A percentile compares a stretch with the other conserved stretches of the same genome.
Evolutionary conservation across 306 rosid genomes (phyloP).

Genomic region (Vachellia collinsii): DNA sequence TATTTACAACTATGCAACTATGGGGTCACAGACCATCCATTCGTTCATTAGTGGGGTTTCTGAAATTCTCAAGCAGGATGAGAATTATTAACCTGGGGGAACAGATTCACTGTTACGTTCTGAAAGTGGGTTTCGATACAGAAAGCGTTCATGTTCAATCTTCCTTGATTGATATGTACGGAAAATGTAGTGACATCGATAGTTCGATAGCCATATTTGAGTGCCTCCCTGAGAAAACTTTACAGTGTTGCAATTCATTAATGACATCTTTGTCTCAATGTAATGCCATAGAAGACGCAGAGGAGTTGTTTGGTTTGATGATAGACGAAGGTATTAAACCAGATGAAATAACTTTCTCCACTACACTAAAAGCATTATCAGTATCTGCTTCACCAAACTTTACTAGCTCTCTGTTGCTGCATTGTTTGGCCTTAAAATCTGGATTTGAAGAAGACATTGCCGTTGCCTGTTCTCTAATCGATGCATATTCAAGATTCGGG

Average conservation of each 20-base stretch:
- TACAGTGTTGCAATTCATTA: slow-evolving; percentile 80
- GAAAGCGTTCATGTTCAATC: slow-evolving; percentile 69
- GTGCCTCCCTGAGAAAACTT: slow-evolving; percentile 46
- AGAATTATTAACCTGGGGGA: slow-evolving; percentile 55
- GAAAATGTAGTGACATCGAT: slow-evolving; percentile 71
- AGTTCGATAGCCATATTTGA: slow-evolving; percentile 68
- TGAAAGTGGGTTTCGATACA: slow-evolving; percentile 63
- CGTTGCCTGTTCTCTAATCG: slow-evolving; percentile 71
- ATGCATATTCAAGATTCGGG: slow-evolving; percentile 78
- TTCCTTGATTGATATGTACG: slow-evolving; percentile 84
- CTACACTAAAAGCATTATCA: slow-evolving; percentile 68
- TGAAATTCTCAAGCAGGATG: slow-evolving; percentile 68
- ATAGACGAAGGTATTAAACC: slow-evolving; percentile 65
- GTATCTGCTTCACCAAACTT: slow-evolving; percentile 54
- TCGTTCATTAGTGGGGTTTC: slow-evolving; percentile 59
- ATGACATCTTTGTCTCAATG: slow-evolving; percentile 78
- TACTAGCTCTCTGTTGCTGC: slow-evolving; percentile 57
- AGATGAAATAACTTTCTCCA: slow-evolving; percentile 75
- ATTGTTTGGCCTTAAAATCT: slow-evolving; percentile 66
- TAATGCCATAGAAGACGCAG: slow-evolving; percentile 63
- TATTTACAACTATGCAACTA: slow-evolving; percentile 60
- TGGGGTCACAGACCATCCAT: slow-evolving; percentile 75
- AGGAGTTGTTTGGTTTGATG: slow-evolving; percentile 83
- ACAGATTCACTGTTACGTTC: slow-evolving; percentile 65
- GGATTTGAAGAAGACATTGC: slow-evolving; percentile 63